A percentile compares a stretch with the other conserved stretches of the same genome.
Conservation (phyloP, 164 flowering plant genomes). For the Chimonanthus praecox region DNA sequence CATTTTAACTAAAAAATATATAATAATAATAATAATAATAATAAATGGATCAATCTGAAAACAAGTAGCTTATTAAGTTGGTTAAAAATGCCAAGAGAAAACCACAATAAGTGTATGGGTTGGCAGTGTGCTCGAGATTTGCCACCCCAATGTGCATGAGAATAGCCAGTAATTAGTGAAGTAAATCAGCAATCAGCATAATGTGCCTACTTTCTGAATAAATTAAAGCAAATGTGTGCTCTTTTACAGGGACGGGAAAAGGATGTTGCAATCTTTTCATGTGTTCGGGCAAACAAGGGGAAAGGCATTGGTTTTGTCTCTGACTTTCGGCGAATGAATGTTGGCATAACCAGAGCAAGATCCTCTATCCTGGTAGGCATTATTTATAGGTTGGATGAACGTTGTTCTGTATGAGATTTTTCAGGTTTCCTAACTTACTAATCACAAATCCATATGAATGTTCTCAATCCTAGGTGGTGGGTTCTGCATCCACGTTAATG, state of each 20-base stretch:
- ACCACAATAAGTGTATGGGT: no score
- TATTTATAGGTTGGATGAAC: neutral
- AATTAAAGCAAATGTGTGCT: neutral
- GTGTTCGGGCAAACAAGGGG: slow-evolving; percentile 75
- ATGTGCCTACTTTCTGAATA: neutral
- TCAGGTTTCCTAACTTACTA: neutral
- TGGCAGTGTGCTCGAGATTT: no score
- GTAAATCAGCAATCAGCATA: neutral
- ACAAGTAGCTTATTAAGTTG: no score
- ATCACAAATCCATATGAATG: neutral
- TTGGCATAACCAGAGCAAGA: slow-evolving; percentile 93
- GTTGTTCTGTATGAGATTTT: neutral
- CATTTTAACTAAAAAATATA: no score
- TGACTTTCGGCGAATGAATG: slow-evolving; percentile 88
- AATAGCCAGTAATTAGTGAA: neutral
- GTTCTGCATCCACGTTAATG: slow-evolving; percentile 70
- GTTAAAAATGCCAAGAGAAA: no score
- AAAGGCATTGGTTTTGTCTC: slow-evolving; percentile 75
- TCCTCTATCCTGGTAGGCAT: slow-evolving; percentile 69
- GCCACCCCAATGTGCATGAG: neutral
- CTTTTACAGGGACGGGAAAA: slow-evolving; percentile 80
- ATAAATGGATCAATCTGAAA: no score
- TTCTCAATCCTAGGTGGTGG: slow-evolving; percentile 50
- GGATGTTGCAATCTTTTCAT: slow-evolving; percentile 88
- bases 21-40: no score